phyloP scores from a whole-genome alignment of 2,329 filamentous ascomycete species.

The Arthrobotrys sinensis region DNA sequence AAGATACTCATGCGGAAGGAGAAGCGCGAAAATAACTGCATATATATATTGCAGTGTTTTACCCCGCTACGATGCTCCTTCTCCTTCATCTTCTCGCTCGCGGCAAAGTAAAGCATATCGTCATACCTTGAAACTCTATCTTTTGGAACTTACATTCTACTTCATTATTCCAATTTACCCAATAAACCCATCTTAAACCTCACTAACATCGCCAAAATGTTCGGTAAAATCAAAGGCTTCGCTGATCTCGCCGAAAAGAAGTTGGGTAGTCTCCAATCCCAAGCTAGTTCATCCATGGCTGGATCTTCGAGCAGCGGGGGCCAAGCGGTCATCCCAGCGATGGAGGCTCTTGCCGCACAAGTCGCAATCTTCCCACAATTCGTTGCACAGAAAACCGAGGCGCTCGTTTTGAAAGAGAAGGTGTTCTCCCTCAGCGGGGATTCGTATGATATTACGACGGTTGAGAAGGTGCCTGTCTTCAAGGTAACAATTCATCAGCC shows the following conservation, averaged over 20 bases:
- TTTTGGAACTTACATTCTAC: not conserved
- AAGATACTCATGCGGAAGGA: not conserved
- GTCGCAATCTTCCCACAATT: constrained; percentile 54
- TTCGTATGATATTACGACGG: constrained; percentile 75
- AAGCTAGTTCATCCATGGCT: constrained; percentile 23
- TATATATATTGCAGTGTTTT: constrained; percentile 12
- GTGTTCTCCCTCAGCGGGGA: constrained; percentile 76
- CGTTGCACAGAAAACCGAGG: constrained; percentile 65
- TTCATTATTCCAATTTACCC: not conserved
- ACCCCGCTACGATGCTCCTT: constrained; percentile 1
- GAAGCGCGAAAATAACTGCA: not conserved
- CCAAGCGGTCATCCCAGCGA: not conserved
- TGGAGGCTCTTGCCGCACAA: constrained; percentile 39
- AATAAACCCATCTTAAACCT: not conserved
- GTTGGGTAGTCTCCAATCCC: constrained; percentile 15
- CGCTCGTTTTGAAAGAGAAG: constrained; percentile 75
- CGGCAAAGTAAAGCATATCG: not conserved
- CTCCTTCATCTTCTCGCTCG: not conserved
- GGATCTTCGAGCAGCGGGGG: constrained; percentile 17
- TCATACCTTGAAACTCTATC: constrained; percentile 10
- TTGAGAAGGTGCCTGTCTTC: constrained; percentile 72
- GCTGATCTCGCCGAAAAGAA: constrained; percentile 37
- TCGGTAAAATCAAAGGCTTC: constrained; percentile 44
- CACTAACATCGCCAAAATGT: constrained; percentile 42
- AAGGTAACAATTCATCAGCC: constrained; percentile 64